Evolutionary conservation across 2,329 filamentous ascomycete genomes (phyloP), one percentile per base, ranked within the genome.

Genomic region (Fusarium phyllophilum): DNA sequence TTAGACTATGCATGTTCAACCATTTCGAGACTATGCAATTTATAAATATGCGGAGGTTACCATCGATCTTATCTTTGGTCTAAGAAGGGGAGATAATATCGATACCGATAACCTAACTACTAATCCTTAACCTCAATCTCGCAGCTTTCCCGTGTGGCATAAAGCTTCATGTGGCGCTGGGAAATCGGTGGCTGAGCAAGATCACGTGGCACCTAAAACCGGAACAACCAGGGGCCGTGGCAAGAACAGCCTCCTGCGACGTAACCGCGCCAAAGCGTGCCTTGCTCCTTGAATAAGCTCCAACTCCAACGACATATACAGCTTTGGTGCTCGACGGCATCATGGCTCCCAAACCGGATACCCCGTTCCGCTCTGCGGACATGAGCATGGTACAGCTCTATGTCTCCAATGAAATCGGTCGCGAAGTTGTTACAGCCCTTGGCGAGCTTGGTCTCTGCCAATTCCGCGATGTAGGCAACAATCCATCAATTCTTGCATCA

Each of bases 381-480:
- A 99, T 99, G 96, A 98, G 95, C 89, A 93, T 99, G 92, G 97
- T 97, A 81, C 96, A 99, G 91, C 93, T 99, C 81, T 99, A 98
- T 86, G 97, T 99, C 80, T 94, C 96, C 81, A 98, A 98, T 83
- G 96, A 99, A 88, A 98, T 99, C 78, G 96, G 96, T 79, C 92
- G 96, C 82, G 97, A 99, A 87, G 96, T 98, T 79, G 95, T 98
- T 74, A 97, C 95, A 81, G 96, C 96, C 64, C 88, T 99, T 75
- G 96, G 96, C 81, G 96, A 99, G 89, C 90, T 99, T 80, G 96
- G 96, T 66, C 90, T 96, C 80, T 95, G 98, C 83, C 95, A 98
- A 85, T 99, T 99, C 82, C 91, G 96, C 85, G 96, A 99, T 89
- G 96, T 98, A 88, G 82, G 93, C 73, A 69, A 61, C 64, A 55